A percentile compares a stretch with the other conserved stretches of the same genome.
Evolutionary conservation across 1,284 basidiomycete genomes (phyloP).

Genomic region (Cutaneotrichosporon sp.): DNA sequence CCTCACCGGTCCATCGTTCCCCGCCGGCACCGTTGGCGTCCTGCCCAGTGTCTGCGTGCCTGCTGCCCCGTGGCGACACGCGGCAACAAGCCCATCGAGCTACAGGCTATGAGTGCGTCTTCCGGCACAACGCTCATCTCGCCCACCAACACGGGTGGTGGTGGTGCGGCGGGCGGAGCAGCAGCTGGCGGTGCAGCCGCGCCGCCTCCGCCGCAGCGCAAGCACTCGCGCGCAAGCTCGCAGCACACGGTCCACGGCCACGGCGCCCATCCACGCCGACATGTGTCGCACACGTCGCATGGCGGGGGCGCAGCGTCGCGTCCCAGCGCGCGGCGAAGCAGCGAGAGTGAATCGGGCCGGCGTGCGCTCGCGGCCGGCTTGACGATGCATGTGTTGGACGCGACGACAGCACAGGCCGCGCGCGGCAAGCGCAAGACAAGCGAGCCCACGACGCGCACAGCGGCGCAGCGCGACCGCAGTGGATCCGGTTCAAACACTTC

Average conservation of each 20-base stretch:
- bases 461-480: neutral
- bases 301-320: slow-evolving; percentile 6
- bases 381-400: slow-evolving; percentile 37
- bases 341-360: slow-evolving; percentile 35
- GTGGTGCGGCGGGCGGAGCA: neutral
- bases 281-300: slow-evolving; percentile 6
- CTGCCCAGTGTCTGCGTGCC: too few relatives aligned
- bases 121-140: slow-evolving; percentile 41
- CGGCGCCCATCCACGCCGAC: slow-evolving; percentile 3
- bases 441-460: slow-evolving; percentile 1
- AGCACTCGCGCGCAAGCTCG: slow-evolving; percentile 1
- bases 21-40: too few relatives aligned
- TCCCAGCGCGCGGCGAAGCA: slow-evolving; percentile 16
- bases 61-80: too few relatives aligned
- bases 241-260: slow-evolving; percentile 7
- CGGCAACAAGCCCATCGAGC: neutral
- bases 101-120: slow-evolving; percentile 29
- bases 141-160: slow-evolving; percentile 18
- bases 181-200: neutral
- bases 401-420: neutral
- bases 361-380: slow-evolving; percentile 37
- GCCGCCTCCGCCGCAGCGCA: slow-evolving; percentile 1
- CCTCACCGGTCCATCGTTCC: too few relatives aligned
- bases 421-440: slow-evolving; percentile 19
- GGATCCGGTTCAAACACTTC: slow-evolving; percentile 19